Percentiles rank a stretch among this genome's conserved stretches.
Conservation (phyloP, 2,329 filamentous ascomycete genomes). For the Hypoxylon sp. region DNA sequence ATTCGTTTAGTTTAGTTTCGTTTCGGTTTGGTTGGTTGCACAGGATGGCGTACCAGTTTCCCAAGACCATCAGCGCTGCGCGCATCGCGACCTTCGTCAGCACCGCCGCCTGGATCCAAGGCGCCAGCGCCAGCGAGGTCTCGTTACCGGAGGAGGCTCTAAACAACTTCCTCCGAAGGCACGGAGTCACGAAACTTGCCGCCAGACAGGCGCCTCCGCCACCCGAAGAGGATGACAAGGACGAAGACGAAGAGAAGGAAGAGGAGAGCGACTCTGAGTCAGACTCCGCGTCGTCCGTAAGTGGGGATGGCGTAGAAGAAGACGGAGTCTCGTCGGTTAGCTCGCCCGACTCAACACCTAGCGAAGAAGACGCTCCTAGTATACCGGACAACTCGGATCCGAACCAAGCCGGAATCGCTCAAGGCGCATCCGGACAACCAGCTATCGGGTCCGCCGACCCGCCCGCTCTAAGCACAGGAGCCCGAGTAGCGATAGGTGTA, state of each 20-base stretch:
- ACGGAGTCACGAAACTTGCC: slow-evolving; percentile 21
- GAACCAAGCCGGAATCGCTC: slow-evolving; percentile 22
- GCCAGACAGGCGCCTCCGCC: slow-evolving; percentile 17
- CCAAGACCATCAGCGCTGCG: slow-evolving; percentile 50
- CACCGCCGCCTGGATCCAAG: slow-evolving; percentile 50
- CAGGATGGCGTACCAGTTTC: slow-evolving; percentile 46
- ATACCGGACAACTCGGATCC: background rate
- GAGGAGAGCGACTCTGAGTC: slow-evolving; percentile 21
- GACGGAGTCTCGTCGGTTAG: slow-evolving; percentile 33
- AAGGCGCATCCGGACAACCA: slow-evolving; percentile 26
- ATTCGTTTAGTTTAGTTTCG: slow-evolving; percentile 33
- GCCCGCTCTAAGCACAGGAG: slow-evolving; percentile 38
- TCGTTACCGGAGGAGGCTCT: slow-evolving; percentile 45
- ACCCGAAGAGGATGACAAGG: slow-evolving; percentile 10
- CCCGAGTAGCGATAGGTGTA: slow-evolving; percentile 46
- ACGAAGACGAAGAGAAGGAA: slow-evolving; percentile 21
- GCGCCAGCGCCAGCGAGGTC: slow-evolving; percentile 41
- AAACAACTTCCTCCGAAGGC: slow-evolving; percentile 46
- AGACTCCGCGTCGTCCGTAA: slow-evolving; percentile 17
- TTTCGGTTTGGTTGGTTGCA: slow-evolving; percentile 2
- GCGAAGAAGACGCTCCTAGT: slow-evolving; percentile 9
- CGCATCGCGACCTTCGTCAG: slow-evolving; percentile 48
- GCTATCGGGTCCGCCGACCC: slow-evolving; percentile 32
- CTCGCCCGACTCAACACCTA: slow-evolving; percentile 28
- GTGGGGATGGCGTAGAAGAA: slow-evolving; percentile 19